These are phyloP conservation scores for Acacia confusa DNA, from an alignment of 306 rosid species.

Conservation along the genomic window DNA sequence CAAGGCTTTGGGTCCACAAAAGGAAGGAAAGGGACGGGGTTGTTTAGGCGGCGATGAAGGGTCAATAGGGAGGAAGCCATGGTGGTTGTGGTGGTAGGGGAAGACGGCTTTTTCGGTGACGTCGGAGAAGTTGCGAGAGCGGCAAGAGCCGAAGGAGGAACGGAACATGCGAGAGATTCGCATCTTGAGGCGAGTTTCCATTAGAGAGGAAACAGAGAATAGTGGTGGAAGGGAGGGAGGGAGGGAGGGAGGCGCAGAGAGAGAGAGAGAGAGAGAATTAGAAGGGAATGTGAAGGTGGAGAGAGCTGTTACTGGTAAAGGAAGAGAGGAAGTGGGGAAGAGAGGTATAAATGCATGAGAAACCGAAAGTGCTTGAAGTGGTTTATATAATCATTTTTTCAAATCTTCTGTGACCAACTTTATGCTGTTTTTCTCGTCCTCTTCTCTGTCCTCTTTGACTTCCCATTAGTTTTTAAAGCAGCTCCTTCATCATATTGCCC, in stretches of 20 bases:
- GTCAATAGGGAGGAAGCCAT: slow-evolving; percentile 27
- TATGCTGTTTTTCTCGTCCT: slow-evolving; percentile 39
- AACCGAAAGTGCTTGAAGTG: slow-evolving; percentile 32
- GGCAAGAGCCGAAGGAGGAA: slow-evolving; percentile 75
- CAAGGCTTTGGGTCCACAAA: slow-evolving; percentile 45
- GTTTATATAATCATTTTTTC: slow-evolving; percentile 26
- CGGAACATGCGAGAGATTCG: slow-evolving; percentile 87
- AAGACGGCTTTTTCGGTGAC: slow-evolving; percentile 60
- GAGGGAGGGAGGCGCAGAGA: neutral
- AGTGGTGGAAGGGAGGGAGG: neutral
- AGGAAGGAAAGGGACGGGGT: slow-evolving; percentile 42
- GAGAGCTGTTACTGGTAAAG: neutral
- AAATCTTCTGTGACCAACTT: slow-evolving; percentile 30
- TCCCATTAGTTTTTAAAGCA: neutral
- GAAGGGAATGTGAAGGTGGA: neutral
- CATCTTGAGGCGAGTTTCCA: slow-evolving; percentile 74
- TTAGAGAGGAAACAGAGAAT: slow-evolving; percentile 11
- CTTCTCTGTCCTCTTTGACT: slow-evolving; percentile 35
- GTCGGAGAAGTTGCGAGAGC: slow-evolving; percentile 64
- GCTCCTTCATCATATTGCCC: neutral
- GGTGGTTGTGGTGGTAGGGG: slow-evolving; percentile 40
- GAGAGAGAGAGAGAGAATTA: neutral
- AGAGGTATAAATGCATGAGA: slow-evolving; percentile 49
- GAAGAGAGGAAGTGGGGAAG: neutral
- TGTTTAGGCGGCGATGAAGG: slow-evolving; percentile 32